Conservation (phyloP, 768 basidiomycete species). For the Leccinum boreale region DNA sequence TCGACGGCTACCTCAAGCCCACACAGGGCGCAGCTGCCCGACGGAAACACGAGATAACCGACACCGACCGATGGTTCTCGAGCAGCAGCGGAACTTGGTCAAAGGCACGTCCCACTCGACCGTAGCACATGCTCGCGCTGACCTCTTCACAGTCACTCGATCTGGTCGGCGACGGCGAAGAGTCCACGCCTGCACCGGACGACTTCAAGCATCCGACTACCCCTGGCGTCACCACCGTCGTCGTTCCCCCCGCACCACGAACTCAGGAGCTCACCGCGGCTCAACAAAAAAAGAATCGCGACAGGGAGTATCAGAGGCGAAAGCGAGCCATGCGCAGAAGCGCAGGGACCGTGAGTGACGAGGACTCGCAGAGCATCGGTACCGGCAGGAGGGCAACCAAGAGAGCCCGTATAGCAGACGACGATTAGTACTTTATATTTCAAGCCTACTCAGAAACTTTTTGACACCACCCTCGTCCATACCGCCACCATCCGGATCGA, state of each 20-base stretch:
- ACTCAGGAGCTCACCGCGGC: conserved; percentile 66
- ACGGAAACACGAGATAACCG: conserved; percentile 72
- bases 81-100: conserved; percentile 74
- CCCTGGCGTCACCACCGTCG: conserved; percentile 71
- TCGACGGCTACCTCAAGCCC: conserved; percentile 83
- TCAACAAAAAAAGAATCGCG: conserved; percentile 74
- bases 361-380: conserved; percentile 49
- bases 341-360: conserved; percentile 68
- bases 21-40: conserved; percentile 48
- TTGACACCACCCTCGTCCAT: conserved; percentile 53
- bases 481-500: conserved; percentile 70
- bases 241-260: conserved; percentile 70
- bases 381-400: conserved; percentile 64
- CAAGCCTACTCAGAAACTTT: conserved; percentile 47
- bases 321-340: conserved; percentile 67
- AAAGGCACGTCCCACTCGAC: conserved; percentile 46
- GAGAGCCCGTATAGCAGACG: conserved; percentile 62
- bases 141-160: conserved; percentile 60
- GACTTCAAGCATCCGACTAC: conserved; percentile 67
- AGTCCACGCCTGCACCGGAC: conserved; percentile 58
- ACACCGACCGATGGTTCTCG: conserved; percentile 78
- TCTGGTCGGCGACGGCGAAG: conserved; percentile 65
- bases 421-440: conserved; percentile 51
- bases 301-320: conserved; percentile 76
- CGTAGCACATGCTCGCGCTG: conserved; percentile 1